A percentile compares a stretch with the other conserved stretches of the same genome.
Evolutionary conservation across 2,329 filamentous ascomycete species (phyloP).

Genomic region (Tothia fuscella): DNA sequence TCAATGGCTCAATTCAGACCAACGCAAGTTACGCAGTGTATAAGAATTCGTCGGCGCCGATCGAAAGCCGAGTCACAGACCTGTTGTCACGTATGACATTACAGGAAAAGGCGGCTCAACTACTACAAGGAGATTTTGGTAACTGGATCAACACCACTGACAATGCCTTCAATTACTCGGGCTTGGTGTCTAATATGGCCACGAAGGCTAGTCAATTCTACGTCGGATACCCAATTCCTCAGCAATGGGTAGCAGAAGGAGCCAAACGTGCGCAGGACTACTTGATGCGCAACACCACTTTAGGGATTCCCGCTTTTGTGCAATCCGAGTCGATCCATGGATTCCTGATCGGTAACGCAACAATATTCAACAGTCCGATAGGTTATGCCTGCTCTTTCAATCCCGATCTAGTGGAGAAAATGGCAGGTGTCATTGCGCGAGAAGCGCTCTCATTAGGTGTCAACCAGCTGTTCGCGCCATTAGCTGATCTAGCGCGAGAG

Average conservation of each 20-base stretch:
- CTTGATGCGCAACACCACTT: conserved; percentile 50
- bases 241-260: conserved; percentile 50
- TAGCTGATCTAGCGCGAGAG: conserved; percentile 60
- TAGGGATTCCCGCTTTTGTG: conserved; percentile 61
- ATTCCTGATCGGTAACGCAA: conserved; percentile 58
- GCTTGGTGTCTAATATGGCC: conserved; percentile 54
- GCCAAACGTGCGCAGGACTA: conserved; percentile 59
- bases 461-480: conserved; percentile 61
- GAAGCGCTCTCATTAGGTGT: conserved; percentile 57
- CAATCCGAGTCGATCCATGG: conserved; percentile 68
- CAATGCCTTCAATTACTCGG: conserved; percentile 54
- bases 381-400: conserved; percentile 62
- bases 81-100: conserved; percentile 62
- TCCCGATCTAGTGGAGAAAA: conserved; percentile 49
- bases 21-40: too few species aligned
- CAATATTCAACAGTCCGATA: conserved; percentile 70
- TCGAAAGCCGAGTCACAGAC: conserved; percentile 55
- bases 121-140: conserved; percentile 51
- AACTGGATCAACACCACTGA: conserved; percentile 63
- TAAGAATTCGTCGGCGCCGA: conserved; percentile 49
- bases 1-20: too few species aligned
- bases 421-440: conserved; percentile 53
- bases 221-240: conserved; percentile 54
- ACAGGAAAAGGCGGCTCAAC: conserved; percentile 57
- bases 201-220: conserved; percentile 59